Conservation (phyloP, 148 eudicot genomes). For the Talinum fruticosum region DNA sequence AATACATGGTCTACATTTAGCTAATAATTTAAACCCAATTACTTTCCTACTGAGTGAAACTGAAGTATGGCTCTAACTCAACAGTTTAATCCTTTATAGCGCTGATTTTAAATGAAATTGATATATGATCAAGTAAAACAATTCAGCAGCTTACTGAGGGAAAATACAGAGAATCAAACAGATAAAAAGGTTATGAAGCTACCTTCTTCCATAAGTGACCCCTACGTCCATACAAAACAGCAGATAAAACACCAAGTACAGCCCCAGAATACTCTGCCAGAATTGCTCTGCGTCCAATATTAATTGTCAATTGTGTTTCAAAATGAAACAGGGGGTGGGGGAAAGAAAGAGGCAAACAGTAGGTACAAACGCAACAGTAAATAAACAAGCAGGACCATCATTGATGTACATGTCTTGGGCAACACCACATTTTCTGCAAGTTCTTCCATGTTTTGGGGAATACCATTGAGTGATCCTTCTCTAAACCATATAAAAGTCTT, state of each 20-base stretch:
- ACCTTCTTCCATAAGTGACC: slow-evolving; percentile 94
- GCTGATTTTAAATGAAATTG: background rate
- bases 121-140: background rate
- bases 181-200: slow-evolving; percentile 14
- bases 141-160: background rate
- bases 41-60: background rate
- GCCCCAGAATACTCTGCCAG: slow-evolving; percentile 97
- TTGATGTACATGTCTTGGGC: background rate
- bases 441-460: background rate
- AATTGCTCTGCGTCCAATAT: slow-evolving; percentile 60
- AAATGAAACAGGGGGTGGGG: background rate
- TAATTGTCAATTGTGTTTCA: slow-evolving; percentile 13
- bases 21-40: background rate
- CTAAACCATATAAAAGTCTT: background rate
- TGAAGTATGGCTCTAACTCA: background rate
- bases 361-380: slow-evolving; percentile 3
- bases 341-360: background rate
- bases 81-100: background rate
- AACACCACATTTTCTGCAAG: background rate
- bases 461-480: background rate
- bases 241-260: slow-evolving; percentile 91
- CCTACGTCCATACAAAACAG: slow-evolving; percentile 69
- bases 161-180: background rate
- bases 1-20: background rate
- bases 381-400: background rate